Evolutionary conservation across 192 early-diverging fungal genomes (phyloP).

Genomic region (Diversispora eburnea): DNA sequence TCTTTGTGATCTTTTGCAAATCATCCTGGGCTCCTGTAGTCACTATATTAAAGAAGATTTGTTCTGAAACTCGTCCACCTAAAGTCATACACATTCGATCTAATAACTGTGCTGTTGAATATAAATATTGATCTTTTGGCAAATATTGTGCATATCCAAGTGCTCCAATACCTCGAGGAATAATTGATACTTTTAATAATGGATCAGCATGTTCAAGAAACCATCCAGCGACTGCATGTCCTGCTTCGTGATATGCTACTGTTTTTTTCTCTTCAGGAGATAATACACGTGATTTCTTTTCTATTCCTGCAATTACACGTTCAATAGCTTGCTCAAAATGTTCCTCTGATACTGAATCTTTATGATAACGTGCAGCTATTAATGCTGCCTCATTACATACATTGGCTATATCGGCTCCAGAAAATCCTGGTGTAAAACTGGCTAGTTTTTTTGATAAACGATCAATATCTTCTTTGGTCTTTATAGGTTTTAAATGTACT

Average conservation of each 20-base stretch:
- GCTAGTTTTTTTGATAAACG: conserved; percentile 82
- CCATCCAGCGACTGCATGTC: conserved; percentile 98
- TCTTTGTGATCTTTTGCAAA: conserved; percentile 93
- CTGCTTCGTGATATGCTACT: conserved; percentile 99
- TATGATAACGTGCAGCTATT: conserved; percentile 87
- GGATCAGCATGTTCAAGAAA: conserved; percentile 95
- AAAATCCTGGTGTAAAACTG: conserved; percentile 96
- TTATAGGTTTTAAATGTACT: conserved; percentile 91
- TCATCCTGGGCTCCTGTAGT: conserved; percentile 99
- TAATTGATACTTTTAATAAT: conserved; percentile 96
- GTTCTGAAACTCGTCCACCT: conserved; percentile 81
- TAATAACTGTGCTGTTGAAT: conserved; percentile 85
- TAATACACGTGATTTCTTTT: conserved; percentile 94
- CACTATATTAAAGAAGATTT: conserved; percentile 89
- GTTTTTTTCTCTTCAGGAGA: conserved; percentile 98
- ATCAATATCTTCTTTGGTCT: conserved; percentile 79
- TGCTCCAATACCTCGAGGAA: conserved; percentile 91
- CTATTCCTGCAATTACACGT: conserved; percentile 95
- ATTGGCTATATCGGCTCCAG: conserved; percentile 96
- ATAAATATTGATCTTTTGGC: conserved; percentile 95
- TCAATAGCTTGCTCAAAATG: conserved; percentile 99
- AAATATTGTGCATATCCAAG: conserved; percentile 99
- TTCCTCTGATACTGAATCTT: conserved; percentile 71
- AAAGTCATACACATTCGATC: conserved; percentile 93
- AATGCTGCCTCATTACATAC: conserved; percentile 99